phyloP scores from a whole-genome alignment of 306 rosid species.

The Lablab purpureus region DNA sequence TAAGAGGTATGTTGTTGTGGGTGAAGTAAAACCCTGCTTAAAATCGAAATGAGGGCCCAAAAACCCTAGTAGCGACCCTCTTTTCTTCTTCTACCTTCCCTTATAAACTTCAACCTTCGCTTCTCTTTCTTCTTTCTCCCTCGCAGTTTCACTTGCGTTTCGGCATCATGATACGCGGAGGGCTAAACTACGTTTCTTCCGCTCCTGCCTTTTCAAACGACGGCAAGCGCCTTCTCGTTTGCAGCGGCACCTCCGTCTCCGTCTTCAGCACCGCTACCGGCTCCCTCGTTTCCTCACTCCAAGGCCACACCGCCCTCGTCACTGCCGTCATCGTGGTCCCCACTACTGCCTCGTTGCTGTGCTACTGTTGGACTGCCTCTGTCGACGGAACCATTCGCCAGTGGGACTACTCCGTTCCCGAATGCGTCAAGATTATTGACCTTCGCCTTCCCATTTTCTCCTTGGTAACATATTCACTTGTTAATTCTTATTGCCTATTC shows the following conservation, averaged over 20 bases:
- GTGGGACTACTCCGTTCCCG: constrained; percentile 80
- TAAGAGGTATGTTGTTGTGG: too few relatives aligned
- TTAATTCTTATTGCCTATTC: background rate
- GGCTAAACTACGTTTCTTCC: constrained; percentile 70
- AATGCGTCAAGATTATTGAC: constrained; percentile 67
- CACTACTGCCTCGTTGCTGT: constrained; percentile 48
- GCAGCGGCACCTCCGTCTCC: constrained; percentile 69
- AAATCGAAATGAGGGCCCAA: background rate
- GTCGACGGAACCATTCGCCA: constrained; percentile 82
- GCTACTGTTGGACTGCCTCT: constrained; percentile 87
- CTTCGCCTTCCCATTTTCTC: constrained; percentile 67
- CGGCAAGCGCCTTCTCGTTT: constrained; percentile 74
- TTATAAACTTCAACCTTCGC: background rate
- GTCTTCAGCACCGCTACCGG: constrained; percentile 83
- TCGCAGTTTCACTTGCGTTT: constrained; percentile 10
- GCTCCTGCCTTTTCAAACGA: constrained; percentile 86
- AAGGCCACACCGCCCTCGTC: constrained; percentile 76
- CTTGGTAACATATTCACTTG: constrained; percentile 58
- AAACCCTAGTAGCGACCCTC: background rate
- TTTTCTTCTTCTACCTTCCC: background rate
- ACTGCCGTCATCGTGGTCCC: constrained; percentile 78
- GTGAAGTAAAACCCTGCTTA: background rate
- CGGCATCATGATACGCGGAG: constrained; percentile 64
- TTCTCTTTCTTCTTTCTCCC: background rate
- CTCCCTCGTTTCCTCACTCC: constrained; percentile 60